Conservation (phyloP, 2,329 filamentous ascomycete genomes). For the Xylariaceae sp. region DNA sequence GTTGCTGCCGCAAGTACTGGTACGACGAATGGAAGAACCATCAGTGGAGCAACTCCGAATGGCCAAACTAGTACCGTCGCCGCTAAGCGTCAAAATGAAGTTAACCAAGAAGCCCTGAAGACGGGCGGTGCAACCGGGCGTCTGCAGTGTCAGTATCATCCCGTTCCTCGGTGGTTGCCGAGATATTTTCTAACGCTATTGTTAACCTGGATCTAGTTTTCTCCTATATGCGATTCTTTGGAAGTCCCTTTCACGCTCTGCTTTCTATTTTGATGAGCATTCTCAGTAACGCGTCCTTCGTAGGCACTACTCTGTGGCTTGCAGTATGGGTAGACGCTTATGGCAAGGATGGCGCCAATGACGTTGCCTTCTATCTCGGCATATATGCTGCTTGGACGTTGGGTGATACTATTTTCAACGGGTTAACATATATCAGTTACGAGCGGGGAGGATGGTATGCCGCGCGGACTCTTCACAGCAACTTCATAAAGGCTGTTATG, state of each 20-base stretch:
- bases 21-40: conserved; percentile 15
- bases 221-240: conserved; percentile 49
- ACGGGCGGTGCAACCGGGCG: conserved; percentile 41
- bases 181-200: not conserved
- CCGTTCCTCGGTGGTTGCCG: not conserved
- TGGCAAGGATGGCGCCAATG: conserved; percentile 38
- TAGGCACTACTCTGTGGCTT: conserved; percentile 45
- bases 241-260: conserved; percentile 40
- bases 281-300: conserved; percentile 38
- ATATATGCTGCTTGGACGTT: conserved; percentile 46
- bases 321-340: conserved; percentile 51
- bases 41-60: conserved; percentile 21
- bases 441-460: conserved; percentile 54
- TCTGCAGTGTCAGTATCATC: conserved; percentile 37
- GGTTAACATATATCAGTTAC: conserved; percentile 42
- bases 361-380: conserved; percentile 48
- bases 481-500: conserved; percentile 48
- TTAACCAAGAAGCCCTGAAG: conserved; percentile 45
- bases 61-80: conserved; percentile 32
- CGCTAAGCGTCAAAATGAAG: conserved; percentile 37
- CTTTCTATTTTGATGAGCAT: conserved; percentile 37
- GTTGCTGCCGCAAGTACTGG: conserved; percentile 16
- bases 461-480: conserved; percentile 47
- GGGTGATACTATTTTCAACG: conserved; percentile 40
- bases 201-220: conserved; percentile 35